A percentile compares a stretch with the other conserved stretches of the same genome.
These are phyloP conservation scores for Solanum clarkiae DNA, from an alignment of 257 asterid species.

Conservation along the genomic window DNA sequence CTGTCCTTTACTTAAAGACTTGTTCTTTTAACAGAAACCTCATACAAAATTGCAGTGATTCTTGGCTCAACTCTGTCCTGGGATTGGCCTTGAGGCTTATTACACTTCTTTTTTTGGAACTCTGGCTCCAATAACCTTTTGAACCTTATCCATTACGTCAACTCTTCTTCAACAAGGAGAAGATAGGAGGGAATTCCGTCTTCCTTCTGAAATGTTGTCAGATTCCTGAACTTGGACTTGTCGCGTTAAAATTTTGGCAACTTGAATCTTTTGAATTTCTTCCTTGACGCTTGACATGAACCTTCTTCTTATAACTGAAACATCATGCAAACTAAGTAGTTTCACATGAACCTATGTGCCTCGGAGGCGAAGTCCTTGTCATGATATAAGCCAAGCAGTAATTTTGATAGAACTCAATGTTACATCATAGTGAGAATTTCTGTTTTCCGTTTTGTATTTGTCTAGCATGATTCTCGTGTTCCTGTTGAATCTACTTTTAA, in stretches of 20 bases:
- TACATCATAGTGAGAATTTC: background rate
- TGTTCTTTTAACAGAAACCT: background rate
- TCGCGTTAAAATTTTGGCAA: background rate
- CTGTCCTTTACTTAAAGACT: background rate
- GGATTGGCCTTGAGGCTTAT: background rate
- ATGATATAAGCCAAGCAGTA: background rate
- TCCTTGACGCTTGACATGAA: no score
- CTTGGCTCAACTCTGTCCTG: background rate
- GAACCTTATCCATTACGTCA: background rate
- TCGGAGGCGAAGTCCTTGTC: background rate
- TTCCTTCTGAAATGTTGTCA: background rate
- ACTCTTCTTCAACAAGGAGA: background rate
- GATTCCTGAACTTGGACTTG: background rate
- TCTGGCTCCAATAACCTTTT: background rate
- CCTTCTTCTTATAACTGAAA: background rate
- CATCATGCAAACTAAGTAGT: background rate
- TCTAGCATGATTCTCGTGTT: background rate
- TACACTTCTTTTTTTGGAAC: background rate
- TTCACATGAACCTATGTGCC: background rate
- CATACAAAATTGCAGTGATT: background rate
- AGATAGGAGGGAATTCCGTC: background rate
- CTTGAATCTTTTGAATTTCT: background rate
- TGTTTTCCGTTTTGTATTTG: background rate
- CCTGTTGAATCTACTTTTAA: background rate
- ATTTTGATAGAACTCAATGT: background rate